phyloP scores from a whole-genome alignment of 805 yeast genomes.

The Cephaloascus fragrans region DNA sequence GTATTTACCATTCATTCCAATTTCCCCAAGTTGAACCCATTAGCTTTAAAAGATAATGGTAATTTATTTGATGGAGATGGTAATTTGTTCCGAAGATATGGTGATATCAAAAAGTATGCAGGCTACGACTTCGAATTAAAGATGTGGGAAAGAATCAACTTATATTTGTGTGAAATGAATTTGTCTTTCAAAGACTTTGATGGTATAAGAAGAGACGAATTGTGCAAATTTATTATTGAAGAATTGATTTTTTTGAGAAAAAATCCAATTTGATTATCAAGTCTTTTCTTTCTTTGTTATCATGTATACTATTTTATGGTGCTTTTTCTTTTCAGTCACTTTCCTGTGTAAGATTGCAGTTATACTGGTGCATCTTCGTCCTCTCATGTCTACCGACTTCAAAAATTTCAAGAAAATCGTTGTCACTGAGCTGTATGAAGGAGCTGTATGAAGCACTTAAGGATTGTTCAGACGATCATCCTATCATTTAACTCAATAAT shows the following conservation, averaged over 20 bases:
- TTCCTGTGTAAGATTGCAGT: too few species aligned
- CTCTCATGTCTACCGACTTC: too few species aligned
- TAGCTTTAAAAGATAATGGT: constrained; percentile 7
- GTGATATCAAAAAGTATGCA: constrained; percentile 5
- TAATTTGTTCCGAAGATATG: constrained; percentile 12
- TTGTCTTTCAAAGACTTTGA: background rate
- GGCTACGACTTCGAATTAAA: constrained; percentile 16
- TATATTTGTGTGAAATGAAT: constrained; percentile 11
- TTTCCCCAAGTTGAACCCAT: constrained; percentile 24
- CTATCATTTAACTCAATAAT: too few species aligned
- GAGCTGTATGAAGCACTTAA: too few species aligned
- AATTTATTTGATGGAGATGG: constrained; percentile 6
- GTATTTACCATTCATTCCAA: constrained; percentile 18
- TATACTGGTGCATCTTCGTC: too few species aligned
- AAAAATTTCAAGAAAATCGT: too few species aligned
- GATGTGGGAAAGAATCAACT: constrained; percentile 14
- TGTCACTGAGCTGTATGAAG: too few species aligned
- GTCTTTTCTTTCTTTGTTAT: too few species aligned
- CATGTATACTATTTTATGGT: too few species aligned
- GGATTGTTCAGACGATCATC: too few species aligned
- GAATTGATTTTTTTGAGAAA: background rate
- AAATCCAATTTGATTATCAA: too few species aligned
- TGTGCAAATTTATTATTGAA: background rate
- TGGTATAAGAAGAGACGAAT: background rate
- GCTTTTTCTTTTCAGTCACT: too few species aligned